Base-by-base conservation (phyloP, 148 eudicot genomes). In the Rhododendron williamsianum region DNA sequence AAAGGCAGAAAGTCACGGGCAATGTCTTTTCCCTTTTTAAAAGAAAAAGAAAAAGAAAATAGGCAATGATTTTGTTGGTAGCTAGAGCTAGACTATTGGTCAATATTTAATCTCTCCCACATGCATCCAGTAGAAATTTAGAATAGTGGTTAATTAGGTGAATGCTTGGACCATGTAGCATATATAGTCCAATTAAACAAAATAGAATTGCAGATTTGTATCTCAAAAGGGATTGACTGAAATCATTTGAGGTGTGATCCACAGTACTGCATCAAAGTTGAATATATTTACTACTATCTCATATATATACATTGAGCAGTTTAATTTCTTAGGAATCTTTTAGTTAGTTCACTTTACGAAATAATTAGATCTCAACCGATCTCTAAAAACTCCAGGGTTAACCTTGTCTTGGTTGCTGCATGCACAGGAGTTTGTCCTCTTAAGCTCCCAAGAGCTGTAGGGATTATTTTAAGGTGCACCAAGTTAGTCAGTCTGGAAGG, bases 1-100 rank as follows among this genome's bases (percentile, higher is more conserved):
- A 85, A 85, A 80, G 69, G 9, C 10, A 65, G 63, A 51, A 69
- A 69, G 83, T 63, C 54, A 69, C 25, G 65, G 67, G 27, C 38
- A 81, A 71, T 81, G 51, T n/a, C 16, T 52, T 71, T 72, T 81
- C 25, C 30, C 33, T 65, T 65, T 65, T n/a, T 25, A 18, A 65
- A 58, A 65, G 48, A 46, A 43, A 65, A 58, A 65, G 48, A 46
- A 43, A 43, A 0, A 25, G 72, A 25, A 9, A 65, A 65, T n/a
- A 65, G 71, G 71, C 71, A 65, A 65, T 65, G 30, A 65, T 65
- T 65, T n/a, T 58, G 67, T 58, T 58, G n/a, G n/a, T 9, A 41
- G 7, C 7, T 35, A 41, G 45, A 4, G 16, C 6, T 63, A 25
- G 23, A 65, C 71, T 6, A 25, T 65, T 65, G 72, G 67, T 58